phyloP scores from a whole-genome alignment of 164 flowering plant genomes.

The Vitis amurensis region DNA sequence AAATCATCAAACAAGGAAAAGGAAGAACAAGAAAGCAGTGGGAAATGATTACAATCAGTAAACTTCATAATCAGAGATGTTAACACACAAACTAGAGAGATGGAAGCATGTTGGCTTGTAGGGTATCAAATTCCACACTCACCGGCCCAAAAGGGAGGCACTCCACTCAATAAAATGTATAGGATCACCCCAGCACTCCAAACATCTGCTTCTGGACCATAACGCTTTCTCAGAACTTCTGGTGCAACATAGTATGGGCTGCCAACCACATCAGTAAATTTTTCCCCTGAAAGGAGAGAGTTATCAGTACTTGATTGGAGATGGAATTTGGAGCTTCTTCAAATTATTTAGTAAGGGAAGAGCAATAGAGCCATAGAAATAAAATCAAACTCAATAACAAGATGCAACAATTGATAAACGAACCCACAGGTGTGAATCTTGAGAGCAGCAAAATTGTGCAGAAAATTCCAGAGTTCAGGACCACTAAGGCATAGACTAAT shows the following conservation, averaged over 20 bases:
- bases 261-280: slow-evolving; percentile 40
- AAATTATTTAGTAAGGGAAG: not conserved
- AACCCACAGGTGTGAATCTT: no score
- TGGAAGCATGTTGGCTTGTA: not conserved
- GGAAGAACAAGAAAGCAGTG: not conserved
- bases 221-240: slow-evolving; percentile 37
- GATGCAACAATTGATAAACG: no score
- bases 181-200: slow-evolving; percentile 52
- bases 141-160: slow-evolving; percentile 54
- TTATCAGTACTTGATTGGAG: not conserved
- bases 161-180: slow-evolving; percentile 43
- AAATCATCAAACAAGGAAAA: not conserved
- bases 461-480: no score
- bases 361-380: not conserved
- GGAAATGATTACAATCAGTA: not conserved
- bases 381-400: no score
- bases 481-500: no score
- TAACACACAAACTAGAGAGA: not conserved
- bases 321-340: not conserved
- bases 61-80: not conserved
- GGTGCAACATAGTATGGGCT: slow-evolving; percentile 55
- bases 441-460: no score
- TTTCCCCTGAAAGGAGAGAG: slow-evolving; percentile 28
- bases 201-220: slow-evolving; percentile 50
- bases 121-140: not conserved